Percentiles rank a stretch among this genome's conserved stretches.
Conservation (phyloP, 2,329 filamentous ascomycete species). For the Beauveria australis region DNA sequence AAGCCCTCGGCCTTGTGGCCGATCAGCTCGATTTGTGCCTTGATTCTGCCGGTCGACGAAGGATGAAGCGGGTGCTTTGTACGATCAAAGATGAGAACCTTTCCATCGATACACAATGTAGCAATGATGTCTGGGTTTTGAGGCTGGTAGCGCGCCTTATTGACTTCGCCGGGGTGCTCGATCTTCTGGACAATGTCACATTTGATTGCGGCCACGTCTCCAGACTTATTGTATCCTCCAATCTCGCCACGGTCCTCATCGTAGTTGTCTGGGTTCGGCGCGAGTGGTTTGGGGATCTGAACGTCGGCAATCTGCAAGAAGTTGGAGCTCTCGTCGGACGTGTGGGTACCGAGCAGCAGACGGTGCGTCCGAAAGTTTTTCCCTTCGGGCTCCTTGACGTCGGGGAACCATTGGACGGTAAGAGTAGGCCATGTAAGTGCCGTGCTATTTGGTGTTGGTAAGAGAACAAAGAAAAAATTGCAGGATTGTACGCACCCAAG, state of each 20-base stretch:
- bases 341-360: constrained; percentile 89
- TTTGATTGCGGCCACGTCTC: constrained; percentile 64
- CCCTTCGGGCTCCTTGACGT: constrained; percentile 79
- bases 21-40: constrained; percentile 74
- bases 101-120: constrained; percentile 80
- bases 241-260: constrained; percentile 90
- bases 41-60: constrained; percentile 52
- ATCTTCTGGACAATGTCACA: constrained; percentile 94
- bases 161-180: constrained; percentile 92
- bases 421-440: constrained; percentile 96
- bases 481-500: constrained; percentile 51
- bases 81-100: constrained; percentile 87
- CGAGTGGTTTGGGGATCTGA: constrained; percentile 74
- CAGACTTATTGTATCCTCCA: constrained; percentile 77
- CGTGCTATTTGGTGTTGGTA: constrained; percentile 44
- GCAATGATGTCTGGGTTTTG: constrained; percentile 97
- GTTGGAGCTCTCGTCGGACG: constrained; percentile 75
- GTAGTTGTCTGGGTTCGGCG: constrained; percentile 72
- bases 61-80: constrained; percentile 84
- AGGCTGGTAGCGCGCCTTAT: constrained; percentile 96
- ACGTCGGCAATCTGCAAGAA: constrained; percentile 93
- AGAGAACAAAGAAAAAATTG: constrained; percentile 3
- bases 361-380: constrained; percentile 85
- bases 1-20: constrained; percentile 89
- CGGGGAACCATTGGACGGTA: constrained; percentile 96